Percentiles rank a stretch among this genome's conserved stretches.
phyloP scores from a whole-genome alignment of 75 land plant species.

The Ceratopteris richardii region DNA sequence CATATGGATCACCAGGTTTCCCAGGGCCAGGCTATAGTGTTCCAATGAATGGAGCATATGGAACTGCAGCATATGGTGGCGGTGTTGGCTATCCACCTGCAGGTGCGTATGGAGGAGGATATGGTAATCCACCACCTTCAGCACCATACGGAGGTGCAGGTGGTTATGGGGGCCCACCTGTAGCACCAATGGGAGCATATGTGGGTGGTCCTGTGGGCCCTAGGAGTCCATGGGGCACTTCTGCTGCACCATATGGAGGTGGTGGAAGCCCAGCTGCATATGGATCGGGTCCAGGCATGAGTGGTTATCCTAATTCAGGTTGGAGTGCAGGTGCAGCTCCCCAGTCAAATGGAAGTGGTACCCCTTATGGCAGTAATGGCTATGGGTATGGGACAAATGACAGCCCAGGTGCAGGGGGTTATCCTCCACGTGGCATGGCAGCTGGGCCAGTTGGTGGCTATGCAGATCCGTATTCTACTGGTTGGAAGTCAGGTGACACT shows the following conservation, averaged over 20 bases:
- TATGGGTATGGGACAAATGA: conserved; percentile 6
- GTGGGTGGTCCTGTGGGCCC: conserved; percentile 9
- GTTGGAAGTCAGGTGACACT: conserved; percentile 22
- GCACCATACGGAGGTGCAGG: conserved; percentile 16
- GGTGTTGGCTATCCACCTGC: conserved; percentile 22
- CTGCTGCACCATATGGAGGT: conserved; percentile 8
- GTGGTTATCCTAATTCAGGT: neutral
- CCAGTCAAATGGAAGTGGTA: neutral
- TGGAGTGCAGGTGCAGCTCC: conserved; percentile 5
- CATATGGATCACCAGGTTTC: neutral
- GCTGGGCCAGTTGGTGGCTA: conserved; percentile 4
- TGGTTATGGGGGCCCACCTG: conserved; percentile 17
- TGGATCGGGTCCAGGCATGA: conserved; percentile 12
- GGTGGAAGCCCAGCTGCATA: conserved; percentile 25
- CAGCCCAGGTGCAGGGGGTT: conserved; percentile 6
- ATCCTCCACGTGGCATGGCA: neutral
- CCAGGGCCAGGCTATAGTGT: conserved; percentile 15
- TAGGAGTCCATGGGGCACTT: conserved; percentile 18
- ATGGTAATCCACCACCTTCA: conserved; percentile 13
- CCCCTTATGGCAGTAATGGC: neutral
- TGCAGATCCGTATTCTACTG: conserved; percentile 13
- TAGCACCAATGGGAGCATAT: conserved; percentile 8
- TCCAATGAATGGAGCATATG: conserved; percentile 25
- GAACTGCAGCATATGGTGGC: conserved; percentile 13
- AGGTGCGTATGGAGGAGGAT: conserved; percentile 12